phyloP scores from a whole-genome alignment of 2,329 filamentous ascomycete species.

The Aaosphaeria pasadenensis region DNA sequence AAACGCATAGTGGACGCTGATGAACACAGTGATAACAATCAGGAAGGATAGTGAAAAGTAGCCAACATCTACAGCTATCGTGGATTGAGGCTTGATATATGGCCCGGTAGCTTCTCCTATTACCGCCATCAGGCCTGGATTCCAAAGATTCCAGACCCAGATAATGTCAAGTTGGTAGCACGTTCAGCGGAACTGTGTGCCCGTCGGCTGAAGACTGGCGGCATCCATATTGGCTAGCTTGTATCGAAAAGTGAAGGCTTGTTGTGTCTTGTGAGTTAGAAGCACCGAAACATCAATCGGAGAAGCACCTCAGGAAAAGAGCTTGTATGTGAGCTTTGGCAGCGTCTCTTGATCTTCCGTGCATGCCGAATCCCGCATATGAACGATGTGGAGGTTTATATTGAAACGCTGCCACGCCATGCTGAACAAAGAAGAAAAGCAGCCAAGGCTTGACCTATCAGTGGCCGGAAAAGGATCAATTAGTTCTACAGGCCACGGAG shows the following conservation, averaged over 20 bases:
- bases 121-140: background rate
- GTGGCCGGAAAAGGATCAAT: too few species aligned
- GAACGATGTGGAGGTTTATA: too few species aligned
- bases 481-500: background rate
- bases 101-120: background rate
- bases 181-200: constrained; percentile 4
- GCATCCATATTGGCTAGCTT: constrained; percentile 5
- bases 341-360: too few species aligned
- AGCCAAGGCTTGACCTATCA: too few species aligned
- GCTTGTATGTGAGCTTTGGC: too few species aligned
- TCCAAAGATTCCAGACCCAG: background rate
- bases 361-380: too few species aligned
- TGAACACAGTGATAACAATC: constrained; percentile 7
- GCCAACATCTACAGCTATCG: constrained; percentile 1
- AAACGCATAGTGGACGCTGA: constrained; percentile 15
- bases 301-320: too few species aligned
- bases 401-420: too few species aligned
- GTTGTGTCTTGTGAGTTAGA: too few species aligned
- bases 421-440: too few species aligned
- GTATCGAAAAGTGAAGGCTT: too few species aligned
- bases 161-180: background rate
- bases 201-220: constrained; percentile 5
- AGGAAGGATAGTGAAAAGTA: constrained; percentile 6
- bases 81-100: constrained; percentile 4
- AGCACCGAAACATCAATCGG: too few species aligned